phyloP scores from a whole-genome alignment of 2,329 filamentous ascomycete species.

The Talaromyces sp. region DNA sequence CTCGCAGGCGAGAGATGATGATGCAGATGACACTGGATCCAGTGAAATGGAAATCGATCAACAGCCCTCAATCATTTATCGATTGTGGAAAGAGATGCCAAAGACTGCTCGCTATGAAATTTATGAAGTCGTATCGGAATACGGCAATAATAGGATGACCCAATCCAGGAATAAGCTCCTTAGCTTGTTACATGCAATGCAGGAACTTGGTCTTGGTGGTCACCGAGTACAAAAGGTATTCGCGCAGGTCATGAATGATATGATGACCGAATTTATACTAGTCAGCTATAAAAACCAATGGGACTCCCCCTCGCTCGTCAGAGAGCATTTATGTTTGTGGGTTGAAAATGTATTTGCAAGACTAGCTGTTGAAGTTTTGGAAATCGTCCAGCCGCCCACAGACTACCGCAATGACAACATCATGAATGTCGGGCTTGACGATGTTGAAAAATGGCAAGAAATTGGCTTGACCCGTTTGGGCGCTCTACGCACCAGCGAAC shows the following conservation, averaged over 20 bases:
- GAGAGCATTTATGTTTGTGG: conserved; percentile 54
- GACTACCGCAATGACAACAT: conserved; percentile 25
- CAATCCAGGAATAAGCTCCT: conserved; percentile 35
- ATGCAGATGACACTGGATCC: conserved; percentile 3
- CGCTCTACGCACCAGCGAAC: conserved; percentile 52
- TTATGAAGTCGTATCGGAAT: conserved; percentile 33
- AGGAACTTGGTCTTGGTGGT: conserved; percentile 54
- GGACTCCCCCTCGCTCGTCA: conserved; percentile 48
- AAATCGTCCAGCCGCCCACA: conserved; percentile 33
- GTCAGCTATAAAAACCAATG: conserved; percentile 58
- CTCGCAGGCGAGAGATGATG: conserved; percentile 27
- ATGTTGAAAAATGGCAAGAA: conserved; percentile 54
- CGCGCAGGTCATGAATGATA: conserved; percentile 55
- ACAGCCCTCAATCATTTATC: conserved; percentile 36
- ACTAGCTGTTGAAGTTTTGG: conserved; percentile 49
- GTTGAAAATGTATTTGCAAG: conserved; percentile 53
- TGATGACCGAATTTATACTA: conserved; percentile 55
- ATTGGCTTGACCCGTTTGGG: conserved; percentile 56
- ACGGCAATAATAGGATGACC: conserved; percentile 27
- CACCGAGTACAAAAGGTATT: conserved; percentile 55
- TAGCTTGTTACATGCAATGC: conserved; percentile 44
- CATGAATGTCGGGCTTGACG: conserved; percentile 34
- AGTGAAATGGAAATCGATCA: conserved; percentile 40
- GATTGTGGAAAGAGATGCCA: conserved; percentile 35
- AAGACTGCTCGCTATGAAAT: conserved; percentile 27